Conservation (phyloP, 2,329 filamentous ascomycete species). For the Lasiodiplodia gonubiensis region DNA sequence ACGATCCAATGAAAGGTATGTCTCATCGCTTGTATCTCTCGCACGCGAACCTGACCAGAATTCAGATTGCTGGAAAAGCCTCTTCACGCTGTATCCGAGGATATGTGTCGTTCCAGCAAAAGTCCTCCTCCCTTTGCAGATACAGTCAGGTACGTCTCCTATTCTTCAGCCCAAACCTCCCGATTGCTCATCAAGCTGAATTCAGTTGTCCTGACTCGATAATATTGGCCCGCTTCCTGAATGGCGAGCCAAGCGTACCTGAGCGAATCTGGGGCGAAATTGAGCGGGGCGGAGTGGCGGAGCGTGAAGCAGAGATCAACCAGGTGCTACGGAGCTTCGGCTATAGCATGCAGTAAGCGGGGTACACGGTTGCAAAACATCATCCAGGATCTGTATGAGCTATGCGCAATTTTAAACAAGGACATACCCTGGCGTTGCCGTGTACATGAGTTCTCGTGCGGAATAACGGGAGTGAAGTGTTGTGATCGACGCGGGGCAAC, state of each 20-base stretch:
- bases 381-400: not conserved
- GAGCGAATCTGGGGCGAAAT: not conserved
- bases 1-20: not conserved
- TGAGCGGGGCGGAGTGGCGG: not conserved
- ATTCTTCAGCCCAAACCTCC: not conserved
- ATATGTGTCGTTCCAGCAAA: not conserved
- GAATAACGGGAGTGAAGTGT: not conserved
- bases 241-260: not conserved
- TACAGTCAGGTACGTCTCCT: not conserved
- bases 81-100: not conserved
- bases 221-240: not conserved
- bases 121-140: not conserved
- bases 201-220: not conserved
- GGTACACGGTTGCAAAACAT: not conserved
- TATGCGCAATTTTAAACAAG: too few relatives aligned
- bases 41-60: not conserved
- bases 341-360: not conserved
- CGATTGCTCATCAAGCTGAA: not conserved
- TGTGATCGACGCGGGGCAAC: not conserved
- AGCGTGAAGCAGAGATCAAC: not conserved
- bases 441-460: not conserved
- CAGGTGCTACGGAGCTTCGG: not conserved
- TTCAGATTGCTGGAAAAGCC: not conserved
- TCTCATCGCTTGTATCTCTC: not conserved
- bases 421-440: accelerated